These are phyloP conservation scores for Suillus alpinus DNA, from an alignment of 768 basidiomycete species.

Conservation along the genomic window DNA sequence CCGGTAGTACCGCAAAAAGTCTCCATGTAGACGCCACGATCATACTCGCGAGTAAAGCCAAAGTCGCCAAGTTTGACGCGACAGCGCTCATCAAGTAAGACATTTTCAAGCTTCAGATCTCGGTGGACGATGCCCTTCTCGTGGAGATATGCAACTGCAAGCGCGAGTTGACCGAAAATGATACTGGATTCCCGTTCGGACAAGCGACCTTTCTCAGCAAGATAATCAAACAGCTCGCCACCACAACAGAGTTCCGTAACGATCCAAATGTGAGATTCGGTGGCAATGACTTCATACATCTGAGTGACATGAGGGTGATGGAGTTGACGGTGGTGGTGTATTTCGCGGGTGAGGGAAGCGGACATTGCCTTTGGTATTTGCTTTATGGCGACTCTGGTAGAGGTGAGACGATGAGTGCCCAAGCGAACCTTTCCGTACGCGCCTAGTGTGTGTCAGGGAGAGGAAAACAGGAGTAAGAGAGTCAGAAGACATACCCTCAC, in stretches of 20 bases:
- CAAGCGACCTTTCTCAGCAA: constrained; percentile 90
- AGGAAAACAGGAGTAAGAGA: too few relatives aligned
- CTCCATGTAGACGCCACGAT: constrained; percentile 74
- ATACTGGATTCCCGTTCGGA: constrained; percentile 79
- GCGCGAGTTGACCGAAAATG: constrained; percentile 94
- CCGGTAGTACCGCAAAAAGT: constrained; percentile 96
- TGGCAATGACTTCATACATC: constrained; percentile 97
- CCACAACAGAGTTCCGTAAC: constrained; percentile 96
- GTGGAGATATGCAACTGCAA: constrained; percentile 90
- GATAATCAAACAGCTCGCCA: constrained; percentile 97
- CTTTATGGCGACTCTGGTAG: too few relatives aligned
- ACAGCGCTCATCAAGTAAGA: too few relatives aligned
- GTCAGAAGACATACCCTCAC: too few relatives aligned
- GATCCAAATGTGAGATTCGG: constrained; percentile 94
- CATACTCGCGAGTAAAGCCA: constrained; percentile 92
- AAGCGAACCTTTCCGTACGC: too few relatives aligned
- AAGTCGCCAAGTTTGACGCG: too few relatives aligned
- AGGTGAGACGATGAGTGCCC: too few relatives aligned
- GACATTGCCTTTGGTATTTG: constrained; percentile 96
- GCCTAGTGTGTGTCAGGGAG: too few relatives aligned
- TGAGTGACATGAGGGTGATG: constrained; percentile 96
- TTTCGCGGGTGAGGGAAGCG: constrained; percentile 89
- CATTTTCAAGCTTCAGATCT: too few relatives aligned
- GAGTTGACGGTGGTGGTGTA: constrained; percentile 95
- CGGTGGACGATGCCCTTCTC: too few relatives aligned